These are phyloP conservation scores for Artemisia argyi DNA, from an alignment of 129 eudicot species.

Conservation along the genomic window DNA sequence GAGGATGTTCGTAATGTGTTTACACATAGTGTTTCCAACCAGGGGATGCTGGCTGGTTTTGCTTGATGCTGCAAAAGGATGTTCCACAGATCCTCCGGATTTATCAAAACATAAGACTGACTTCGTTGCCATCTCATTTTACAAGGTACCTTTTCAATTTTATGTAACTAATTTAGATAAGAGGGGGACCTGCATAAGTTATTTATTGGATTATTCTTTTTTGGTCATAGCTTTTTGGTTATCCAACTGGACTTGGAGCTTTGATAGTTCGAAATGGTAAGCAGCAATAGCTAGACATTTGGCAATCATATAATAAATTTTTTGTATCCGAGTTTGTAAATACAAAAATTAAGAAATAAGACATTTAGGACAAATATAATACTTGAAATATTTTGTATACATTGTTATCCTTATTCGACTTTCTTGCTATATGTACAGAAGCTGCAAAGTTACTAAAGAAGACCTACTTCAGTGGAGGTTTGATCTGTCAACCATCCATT, in stretches of 20 bases:
- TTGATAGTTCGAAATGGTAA: conserved; percentile 86
- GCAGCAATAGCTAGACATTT: conserved; percentile 13
- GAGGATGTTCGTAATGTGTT: conserved; percentile 15
- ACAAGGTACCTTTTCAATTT: conserved; percentile 57
- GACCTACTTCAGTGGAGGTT: conserved; percentile 96
- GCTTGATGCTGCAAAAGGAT: conserved; percentile 97
- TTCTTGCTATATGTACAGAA: conserved; percentile 38
- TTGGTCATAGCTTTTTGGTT: conserved; percentile 73
- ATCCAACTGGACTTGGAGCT: conserved; percentile 98
- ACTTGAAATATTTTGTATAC: background rate
- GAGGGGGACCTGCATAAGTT: background rate
- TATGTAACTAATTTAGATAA: conserved; percentile 6
- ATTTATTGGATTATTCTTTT: conserved; percentile 16
- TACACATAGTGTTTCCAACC: conserved; percentile 24
- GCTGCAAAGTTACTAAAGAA: conserved; percentile 82
- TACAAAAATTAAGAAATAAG: too few relatives aligned
- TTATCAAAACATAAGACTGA: conserved; percentile 76
- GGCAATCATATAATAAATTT: background rate
- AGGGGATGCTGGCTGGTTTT: conserved; percentile 87
- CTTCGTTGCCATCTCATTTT: conserved; percentile 87
- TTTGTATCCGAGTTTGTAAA: background rate
- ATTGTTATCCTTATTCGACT: too few relatives aligned
- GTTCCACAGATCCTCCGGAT: conserved; percentile 86
- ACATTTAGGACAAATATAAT: background rate
- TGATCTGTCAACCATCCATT: conserved; percentile 20